Evolutionary conservation across 2,329 filamentous ascomycete genomes (phyloP).

Genomic region (Reticulascus tulasneorum): DNA sequence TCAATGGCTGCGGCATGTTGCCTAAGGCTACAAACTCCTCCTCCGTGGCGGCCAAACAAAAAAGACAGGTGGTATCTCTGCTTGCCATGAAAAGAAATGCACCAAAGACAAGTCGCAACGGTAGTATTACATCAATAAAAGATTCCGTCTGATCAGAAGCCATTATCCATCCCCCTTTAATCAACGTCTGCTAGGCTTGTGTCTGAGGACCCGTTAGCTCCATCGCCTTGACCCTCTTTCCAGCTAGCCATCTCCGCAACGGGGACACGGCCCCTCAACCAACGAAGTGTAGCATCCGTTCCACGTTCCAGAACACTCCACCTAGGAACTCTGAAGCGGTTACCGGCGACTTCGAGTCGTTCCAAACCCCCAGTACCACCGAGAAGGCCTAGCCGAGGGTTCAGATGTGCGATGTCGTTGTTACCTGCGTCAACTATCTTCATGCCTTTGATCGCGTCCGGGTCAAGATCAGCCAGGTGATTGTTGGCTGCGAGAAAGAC

Average conservation of each 20-base stretch:
- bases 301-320: slow-evolving; percentile 82
- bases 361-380: slow-evolving; percentile 58
- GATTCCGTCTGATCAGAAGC: background rate
- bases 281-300: slow-evolving; percentile 77
- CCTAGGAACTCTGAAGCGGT: slow-evolving; percentile 81
- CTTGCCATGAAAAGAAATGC: slow-evolving; percentile 5
- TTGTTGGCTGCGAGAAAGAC: slow-evolving; percentile 77
- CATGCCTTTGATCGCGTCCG: slow-evolving; percentile 70
- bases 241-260: slow-evolving; percentile 55
- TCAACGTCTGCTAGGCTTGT: slow-evolving; percentile 23
- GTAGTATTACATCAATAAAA: background rate
- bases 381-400: slow-evolving; percentile 75
- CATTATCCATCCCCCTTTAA: slow-evolving; percentile 2
- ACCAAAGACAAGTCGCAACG: slow-evolving; percentile 1
- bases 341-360: slow-evolving; percentile 74
- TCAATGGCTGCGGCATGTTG: no score
- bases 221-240: slow-evolving; percentile 41
- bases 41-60: slow-evolving; percentile 5
- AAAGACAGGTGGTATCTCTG: slow-evolving; percentile 4
- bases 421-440: slow-evolving; percentile 74
- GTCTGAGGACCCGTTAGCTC: slow-evolving; percentile 21
- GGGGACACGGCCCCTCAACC: slow-evolving; percentile 74
- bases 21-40: slow-evolving; percentile 6
- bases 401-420: slow-evolving; percentile 80
- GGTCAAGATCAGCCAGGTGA: slow-evolving; percentile 66